Conservation (phyloP, 192 early-diverging fungal genomes). For the Obelidium mucronatum region DNA sequence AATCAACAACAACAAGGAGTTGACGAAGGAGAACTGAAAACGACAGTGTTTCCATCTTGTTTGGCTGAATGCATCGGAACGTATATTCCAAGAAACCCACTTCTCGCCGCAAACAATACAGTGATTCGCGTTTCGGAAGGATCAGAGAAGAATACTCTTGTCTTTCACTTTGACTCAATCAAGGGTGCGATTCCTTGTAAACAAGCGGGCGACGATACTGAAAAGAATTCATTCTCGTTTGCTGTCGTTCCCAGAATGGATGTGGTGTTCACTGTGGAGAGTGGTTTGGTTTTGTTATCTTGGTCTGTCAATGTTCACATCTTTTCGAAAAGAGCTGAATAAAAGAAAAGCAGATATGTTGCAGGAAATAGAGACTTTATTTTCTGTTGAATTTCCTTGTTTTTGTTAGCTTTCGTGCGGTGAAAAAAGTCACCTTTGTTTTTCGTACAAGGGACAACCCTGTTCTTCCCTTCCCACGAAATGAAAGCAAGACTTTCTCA, state of each 20-base stretch:
- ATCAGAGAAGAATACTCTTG: neutral
- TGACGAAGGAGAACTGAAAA: neutral
- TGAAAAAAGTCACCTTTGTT: too few relatives aligned
- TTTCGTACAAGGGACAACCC: too few relatives aligned
- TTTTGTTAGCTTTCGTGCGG: too few relatives aligned
- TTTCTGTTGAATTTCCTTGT: too few relatives aligned
- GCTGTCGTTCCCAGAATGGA: neutral
- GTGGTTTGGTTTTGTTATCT: neutral
- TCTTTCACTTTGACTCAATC: neutral
- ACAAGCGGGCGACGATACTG: neutral
- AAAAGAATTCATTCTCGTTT: neutral
- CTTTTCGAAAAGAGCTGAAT: too few relatives aligned
- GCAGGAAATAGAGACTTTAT: too few relatives aligned
- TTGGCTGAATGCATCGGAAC: neutral
- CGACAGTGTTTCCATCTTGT: neutral
- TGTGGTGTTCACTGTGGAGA: neutral
- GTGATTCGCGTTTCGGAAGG: neutral
- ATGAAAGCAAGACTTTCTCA: too few relatives aligned
- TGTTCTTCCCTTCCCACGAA: too few relatives aligned
- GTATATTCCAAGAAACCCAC: neutral
- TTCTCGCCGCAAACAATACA: neutral
- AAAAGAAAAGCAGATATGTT: too few relatives aligned
- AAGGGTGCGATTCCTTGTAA: neutral
- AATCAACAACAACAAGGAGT: neutral
- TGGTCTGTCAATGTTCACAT: neutral